These are phyloP conservation scores for Capronia americana DNA, from an alignment of 2,329 filamentous ascomycete genomes.

Conservation along the genomic window DNA sequence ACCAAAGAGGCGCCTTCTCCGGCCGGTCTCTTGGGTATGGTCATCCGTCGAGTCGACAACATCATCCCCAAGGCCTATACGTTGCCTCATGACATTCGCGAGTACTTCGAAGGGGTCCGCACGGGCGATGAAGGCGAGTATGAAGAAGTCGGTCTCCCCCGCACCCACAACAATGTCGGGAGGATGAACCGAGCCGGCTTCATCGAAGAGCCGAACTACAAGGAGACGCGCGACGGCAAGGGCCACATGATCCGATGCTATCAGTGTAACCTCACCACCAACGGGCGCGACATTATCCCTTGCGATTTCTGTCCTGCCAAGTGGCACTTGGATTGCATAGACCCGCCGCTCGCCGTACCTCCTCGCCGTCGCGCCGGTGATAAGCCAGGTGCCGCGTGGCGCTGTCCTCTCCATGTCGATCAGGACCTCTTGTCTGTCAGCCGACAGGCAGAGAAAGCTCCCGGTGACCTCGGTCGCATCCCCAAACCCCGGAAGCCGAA, in stretches of 20 bases:
- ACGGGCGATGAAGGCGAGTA: slow-evolving; percentile 81
- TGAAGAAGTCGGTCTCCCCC: slow-evolving; percentile 63
- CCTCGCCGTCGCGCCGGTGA: slow-evolving; percentile 62
- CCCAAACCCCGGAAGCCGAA: slow-evolving; percentile 58
- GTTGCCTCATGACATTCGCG: slow-evolving; percentile 73
- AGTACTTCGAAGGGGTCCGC: slow-evolving; percentile 79
- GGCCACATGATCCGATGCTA: slow-evolving; percentile 79
- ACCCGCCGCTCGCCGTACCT: slow-evolving; percentile 80
- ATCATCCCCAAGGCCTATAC: slow-evolving; percentile 75
- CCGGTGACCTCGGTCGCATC: slow-evolving; percentile 43
- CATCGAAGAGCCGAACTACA: slow-evolving; percentile 61
- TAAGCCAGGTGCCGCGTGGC: slow-evolving; percentile 74
- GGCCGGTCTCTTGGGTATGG: slow-evolving; percentile 52
- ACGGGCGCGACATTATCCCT: slow-evolving; percentile 75
- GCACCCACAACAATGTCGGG: slow-evolving; percentile 42
- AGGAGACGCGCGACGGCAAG: slow-evolving; percentile 72
- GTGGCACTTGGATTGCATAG: slow-evolving; percentile 93
- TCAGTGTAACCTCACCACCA: slow-evolving; percentile 69
- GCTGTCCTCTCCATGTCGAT: slow-evolving; percentile 85
- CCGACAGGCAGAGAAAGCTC: slow-evolving; percentile 51
- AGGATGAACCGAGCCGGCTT: slow-evolving; percentile 48
- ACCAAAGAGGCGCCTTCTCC: slow-evolving; percentile 53
- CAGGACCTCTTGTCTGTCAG: slow-evolving; percentile 69
- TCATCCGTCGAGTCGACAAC: slow-evolving; percentile 70
- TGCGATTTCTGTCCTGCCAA: slow-evolving; percentile 82